phyloP scores from a whole-genome alignment of 2,329 filamentous ascomycete genomes.

The Samsoniella hepiali region DNA sequence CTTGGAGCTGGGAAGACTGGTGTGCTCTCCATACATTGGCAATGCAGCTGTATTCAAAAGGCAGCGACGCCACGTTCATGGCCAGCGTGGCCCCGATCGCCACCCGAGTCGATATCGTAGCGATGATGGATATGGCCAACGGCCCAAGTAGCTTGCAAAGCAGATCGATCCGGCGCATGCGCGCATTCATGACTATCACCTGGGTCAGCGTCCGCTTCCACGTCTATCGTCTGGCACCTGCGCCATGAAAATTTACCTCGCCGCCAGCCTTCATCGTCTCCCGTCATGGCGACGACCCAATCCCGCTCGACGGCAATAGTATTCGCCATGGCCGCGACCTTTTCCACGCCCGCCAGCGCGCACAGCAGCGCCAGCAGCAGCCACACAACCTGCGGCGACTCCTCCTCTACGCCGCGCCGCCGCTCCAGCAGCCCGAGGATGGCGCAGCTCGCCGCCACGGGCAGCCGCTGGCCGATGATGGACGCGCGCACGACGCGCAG shows the following conservation, averaged over 20 bases:
- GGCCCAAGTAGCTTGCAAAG: constrained; percentile 58
- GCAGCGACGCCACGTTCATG: constrained; percentile 38
- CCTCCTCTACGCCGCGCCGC: not conserved
- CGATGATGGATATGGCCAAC: constrained; percentile 51
- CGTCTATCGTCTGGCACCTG: not conserved
- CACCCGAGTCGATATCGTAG: constrained; percentile 43
- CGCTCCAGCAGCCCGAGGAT: constrained; percentile 40
- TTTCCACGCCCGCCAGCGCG: constrained; percentile 26
- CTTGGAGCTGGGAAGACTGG: not conserved
- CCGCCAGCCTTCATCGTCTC: constrained; percentile 1
- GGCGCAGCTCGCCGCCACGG: constrained; percentile 46
- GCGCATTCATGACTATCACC: constrained; percentile 46
- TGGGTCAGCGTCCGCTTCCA: constrained; percentile 26
- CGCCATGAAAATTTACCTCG: constrained; percentile 43
- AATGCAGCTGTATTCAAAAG: constrained; percentile 7
- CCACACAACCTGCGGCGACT: constrained; percentile 13
- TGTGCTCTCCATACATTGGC: not conserved
- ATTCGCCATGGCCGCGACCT: constrained; percentile 6
- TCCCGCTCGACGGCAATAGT: constrained; percentile 12
- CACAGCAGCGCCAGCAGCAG: constrained; percentile 31
- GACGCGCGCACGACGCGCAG: constrained; percentile 49
- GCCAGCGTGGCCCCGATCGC: constrained; percentile 49
- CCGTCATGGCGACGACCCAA: constrained; percentile 11
- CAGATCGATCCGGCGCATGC: constrained; percentile 62
- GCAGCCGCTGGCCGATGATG: constrained; percentile 37